Percentiles rank a stretch among this genome's conserved stretches.
Conservation (phyloP, 2,329 filamentous ascomycete species). For the Pseudocercospora fuligena region DNA sequence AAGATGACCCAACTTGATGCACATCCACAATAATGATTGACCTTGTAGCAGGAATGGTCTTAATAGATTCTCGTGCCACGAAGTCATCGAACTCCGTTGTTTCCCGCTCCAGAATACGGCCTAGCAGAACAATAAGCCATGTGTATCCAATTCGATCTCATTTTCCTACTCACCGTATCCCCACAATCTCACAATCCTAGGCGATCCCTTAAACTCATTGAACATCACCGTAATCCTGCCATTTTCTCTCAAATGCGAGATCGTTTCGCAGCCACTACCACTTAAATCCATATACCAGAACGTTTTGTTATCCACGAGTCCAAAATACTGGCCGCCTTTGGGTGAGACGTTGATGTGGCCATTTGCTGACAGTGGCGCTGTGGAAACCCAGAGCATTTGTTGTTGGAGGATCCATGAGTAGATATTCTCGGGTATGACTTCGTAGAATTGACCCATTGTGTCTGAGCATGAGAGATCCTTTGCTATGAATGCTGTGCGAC, state of each 20-base stretch:
- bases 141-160: no score
- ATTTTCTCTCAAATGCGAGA: conserved; percentile 51
- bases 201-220: conserved; percentile 49
- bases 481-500: not conserved
- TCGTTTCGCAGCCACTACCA: conserved; percentile 51
- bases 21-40: conserved; percentile 50
- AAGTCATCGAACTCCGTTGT: conserved; percentile 42
- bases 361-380: conserved; percentile 45
- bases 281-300: conserved; percentile 54
- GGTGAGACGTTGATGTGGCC: conserved; percentile 55
- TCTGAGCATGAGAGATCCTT: not conserved
- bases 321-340: conserved; percentile 51
- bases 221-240: conserved; percentile 50
- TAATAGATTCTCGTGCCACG: conserved; percentile 41
- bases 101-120: conserved; percentile 45
- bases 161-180: conserved; percentile 42
- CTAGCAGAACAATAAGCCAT: no score
- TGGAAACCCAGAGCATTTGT: conserved; percentile 51
- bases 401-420: conserved; percentile 51
- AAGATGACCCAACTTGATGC: conserved; percentile 50
- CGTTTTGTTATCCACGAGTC: conserved; percentile 44
- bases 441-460: conserved; percentile 51
- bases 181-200: conserved; percentile 51
- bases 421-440: conserved; percentile 47
- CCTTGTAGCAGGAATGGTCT: conserved; percentile 44